Base-by-base conservation (phyloP, 768 basidiomycete genomes). In the Scleroderma citrinum region DNA sequence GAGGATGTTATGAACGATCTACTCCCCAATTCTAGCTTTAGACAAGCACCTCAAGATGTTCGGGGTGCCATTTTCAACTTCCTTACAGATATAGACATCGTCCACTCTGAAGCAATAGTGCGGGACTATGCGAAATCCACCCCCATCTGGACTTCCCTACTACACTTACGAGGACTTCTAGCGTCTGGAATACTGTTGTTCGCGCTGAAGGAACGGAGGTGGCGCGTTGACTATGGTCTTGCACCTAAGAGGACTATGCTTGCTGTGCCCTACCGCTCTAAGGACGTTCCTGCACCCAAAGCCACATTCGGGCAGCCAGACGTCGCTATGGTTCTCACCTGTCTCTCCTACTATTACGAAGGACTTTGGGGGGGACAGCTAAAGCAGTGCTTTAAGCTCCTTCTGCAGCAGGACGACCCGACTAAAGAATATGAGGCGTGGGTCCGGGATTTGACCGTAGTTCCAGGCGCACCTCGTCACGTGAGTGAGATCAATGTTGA, bases 181-280 rank as follows among this genome's bases (percentile, higher is more conserved):
- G 57, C 62, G 5, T 53, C 53, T 0, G 71, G 66, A 0, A 66
- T 71, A 16, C 54, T 71, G 2, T 30, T 62, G n/a, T 62, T 62
- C 36, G 61, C 56, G 5, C 51, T 71, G 23, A 59, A 40, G 31
- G 68, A 71, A 3, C 68, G 65, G 23, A 58, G 71, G 17, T 71
- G 69, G 69, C 47, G 70, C 3, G 71, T 73, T 7, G 68, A 71
- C 45, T 73, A 67, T 55, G 69, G 69, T 5, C 65, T 67, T 14
- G 50, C 68, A 31, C 60, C 49, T 5, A 3, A 31, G 17, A 65
- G 69, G 13, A 69, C 71, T 0, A 55, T 59, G 56, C 53, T 71
- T 4, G 69, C 69, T 1, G 71, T 71, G 1, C 69, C 69, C 1
- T 71, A 71, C 23, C 56, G 69, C 1, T 70, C 69, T 0, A 71